Base-by-base conservation (phyloP, 495 filamentous ascomycete genomes). In the Polyplosphaeria fusca region DNA sequence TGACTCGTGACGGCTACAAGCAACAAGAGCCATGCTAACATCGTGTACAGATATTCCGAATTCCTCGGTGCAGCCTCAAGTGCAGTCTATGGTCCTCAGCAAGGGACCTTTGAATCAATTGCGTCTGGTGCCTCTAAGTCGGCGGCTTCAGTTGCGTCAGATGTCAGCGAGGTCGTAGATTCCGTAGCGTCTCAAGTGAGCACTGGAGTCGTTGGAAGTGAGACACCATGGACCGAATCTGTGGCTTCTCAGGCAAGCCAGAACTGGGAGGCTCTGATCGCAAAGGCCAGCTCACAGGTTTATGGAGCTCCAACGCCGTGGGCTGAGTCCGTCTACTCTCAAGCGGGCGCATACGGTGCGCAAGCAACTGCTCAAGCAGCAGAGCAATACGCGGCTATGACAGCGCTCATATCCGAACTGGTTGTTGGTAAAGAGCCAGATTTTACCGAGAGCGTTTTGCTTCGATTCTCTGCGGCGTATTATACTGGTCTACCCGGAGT, bases 361-460 rank as follows among this genome's bases (percentile, higher is more conserved):
- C 71, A 78, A 42, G 85, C 78, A 5, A 79, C 73, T 16, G 75
- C 74, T 11, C 73, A 74, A 13, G 78, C 79, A 1, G 73, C 70
- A 16, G 70, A 76, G 1, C 86, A 87, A 47, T 91, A 86, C 57
- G 78, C 80, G 7, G 84, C 79, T n/a, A 74, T 94, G 1, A 80
- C 84, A 64, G 80, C 75, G 19, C 74, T 95, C 1, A 77, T 96
- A 13, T 85, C 84, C 12, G 89, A 96, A 63, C 73, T 95, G 2
- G 73, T 96, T 23, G 66, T 73, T 41, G 91, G 87, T 22, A 87
- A 84, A 69, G 88, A 95, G 67, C 86, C 88, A 4, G 79, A 83
- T 13, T 95, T 88, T 63, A 89, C 86, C 0, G 88, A 96, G 60
- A 87, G 85, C 52, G 85, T 91, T 0, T 79, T 90, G 73, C 82